phyloP scores from a whole-genome alignment of 768 basidiomycete species.

The Hericium rajendrae region DNA sequence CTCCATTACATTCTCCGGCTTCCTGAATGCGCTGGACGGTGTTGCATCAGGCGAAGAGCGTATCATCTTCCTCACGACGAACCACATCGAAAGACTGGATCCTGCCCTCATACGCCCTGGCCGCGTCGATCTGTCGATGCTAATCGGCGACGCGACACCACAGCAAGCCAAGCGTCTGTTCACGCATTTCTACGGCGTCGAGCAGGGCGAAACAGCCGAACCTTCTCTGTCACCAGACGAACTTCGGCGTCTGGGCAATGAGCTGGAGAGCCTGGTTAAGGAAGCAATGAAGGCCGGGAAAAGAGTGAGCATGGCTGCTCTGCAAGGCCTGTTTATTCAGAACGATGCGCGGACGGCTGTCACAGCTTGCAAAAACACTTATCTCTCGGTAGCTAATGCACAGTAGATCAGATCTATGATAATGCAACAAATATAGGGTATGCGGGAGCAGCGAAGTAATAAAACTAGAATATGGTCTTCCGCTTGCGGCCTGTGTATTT shows the following conservation, averaged over 20 bases:
- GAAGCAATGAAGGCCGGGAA: conserved; percentile 41
- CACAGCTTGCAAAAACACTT: conserved; percentile 35
- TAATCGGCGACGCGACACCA: conserved; percentile 82
- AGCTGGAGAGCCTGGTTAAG: conserved; percentile 45
- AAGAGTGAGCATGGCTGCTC: conserved; percentile 86
- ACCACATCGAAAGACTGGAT: conserved; percentile 83
- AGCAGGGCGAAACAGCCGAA: conserved; percentile 18
- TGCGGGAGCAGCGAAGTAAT: not conserved
- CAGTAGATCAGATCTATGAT: not conserved
- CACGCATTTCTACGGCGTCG: conserved; percentile 69
- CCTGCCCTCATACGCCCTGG: conserved; percentile 94
- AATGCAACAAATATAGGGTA: conserved; percentile 1
- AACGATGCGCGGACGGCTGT: conserved; percentile 50
- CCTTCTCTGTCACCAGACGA: conserved; percentile 29
- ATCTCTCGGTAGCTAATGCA: not conserved
- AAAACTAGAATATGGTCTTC: conserved; percentile 60
- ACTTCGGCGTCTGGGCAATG: conserved; percentile 36
- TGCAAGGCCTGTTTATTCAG: conserved; percentile 93
- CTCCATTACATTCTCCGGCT: conserved; percentile 94
- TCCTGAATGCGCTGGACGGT: conserved; percentile 93
- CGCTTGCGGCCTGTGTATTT: conserved; percentile 92
- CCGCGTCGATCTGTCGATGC: conserved; percentile 77
- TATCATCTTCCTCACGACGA: conserved; percentile 99
- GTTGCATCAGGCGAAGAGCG: conserved; percentile 97
- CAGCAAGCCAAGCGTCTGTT: conserved; percentile 73